Evolutionary conservation across 768 basidiomycete species (phyloP).

Genomic region (Paxillus ammoniavirescens): DNA sequence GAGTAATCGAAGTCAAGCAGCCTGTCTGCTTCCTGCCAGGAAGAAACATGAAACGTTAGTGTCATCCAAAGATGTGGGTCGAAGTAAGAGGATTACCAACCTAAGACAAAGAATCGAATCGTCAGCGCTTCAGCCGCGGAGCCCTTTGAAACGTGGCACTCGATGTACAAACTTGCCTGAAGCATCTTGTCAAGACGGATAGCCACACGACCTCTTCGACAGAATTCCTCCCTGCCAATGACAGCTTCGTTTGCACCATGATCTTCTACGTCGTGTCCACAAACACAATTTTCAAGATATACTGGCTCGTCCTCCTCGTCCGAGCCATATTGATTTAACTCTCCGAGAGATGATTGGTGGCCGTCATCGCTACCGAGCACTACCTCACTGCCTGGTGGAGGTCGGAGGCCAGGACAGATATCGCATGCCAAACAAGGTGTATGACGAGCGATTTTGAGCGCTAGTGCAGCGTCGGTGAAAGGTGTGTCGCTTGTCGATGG

Average conservation of each 20-base stretch:
- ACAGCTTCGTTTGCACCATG: conserved; percentile 65
- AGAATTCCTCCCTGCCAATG: conserved; percentile 62
- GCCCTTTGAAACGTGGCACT: conserved; percentile 22
- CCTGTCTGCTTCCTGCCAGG: conserved; percentile 65
- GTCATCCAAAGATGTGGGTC: conserved; percentile 8
- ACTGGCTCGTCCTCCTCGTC: conserved; percentile 59
- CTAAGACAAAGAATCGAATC: conserved; percentile 13
- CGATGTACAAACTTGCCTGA: conserved; percentile 47
- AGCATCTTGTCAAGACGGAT: conserved; percentile 79
- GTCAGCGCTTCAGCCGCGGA: conserved; percentile 11
- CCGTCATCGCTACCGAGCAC: conserved; percentile 48
- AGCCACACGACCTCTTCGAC: conserved; percentile 71
- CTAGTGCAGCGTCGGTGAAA: conserved; percentile 48
- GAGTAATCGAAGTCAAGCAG: conserved; percentile 79
- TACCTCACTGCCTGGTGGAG: conserved; percentile 56
- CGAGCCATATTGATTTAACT: conserved; percentile 65
- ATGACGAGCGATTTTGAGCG: conserved; percentile 84
- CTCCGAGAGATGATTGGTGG: conserved; percentile 48
- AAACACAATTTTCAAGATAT: conserved; percentile 64
- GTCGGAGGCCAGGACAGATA: conserved; percentile 69
- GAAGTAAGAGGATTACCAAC: conserved; percentile 21
- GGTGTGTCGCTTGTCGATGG: conserved; percentile 55
- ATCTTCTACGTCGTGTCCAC: conserved; percentile 62
- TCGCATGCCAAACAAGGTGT: conserved; percentile 65
- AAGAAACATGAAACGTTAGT: conserved; percentile 14